phyloP scores from a whole-genome alignment of 257 asterid genomes.

The Anisodus tanguticus region DNA sequence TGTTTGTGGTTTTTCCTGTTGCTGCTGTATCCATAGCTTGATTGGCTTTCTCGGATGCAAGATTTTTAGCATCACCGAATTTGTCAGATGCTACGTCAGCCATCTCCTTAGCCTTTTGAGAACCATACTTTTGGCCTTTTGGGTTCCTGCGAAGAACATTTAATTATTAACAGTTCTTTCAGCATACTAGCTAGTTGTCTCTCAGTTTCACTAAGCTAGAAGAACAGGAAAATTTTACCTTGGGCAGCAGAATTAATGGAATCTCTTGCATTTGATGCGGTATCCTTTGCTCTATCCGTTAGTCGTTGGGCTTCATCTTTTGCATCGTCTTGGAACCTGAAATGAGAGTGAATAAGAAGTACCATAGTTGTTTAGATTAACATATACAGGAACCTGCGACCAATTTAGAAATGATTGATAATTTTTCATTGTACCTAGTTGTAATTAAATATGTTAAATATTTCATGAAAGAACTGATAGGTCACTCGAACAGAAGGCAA shows the following conservation, averaged over 20 bases:
- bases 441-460: neutral
- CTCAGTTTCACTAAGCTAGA: neutral
- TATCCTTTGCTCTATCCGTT: conserved; percentile 44
- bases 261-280: conserved; percentile 53
- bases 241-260: conserved; percentile 51
- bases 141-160: conserved; percentile 45
- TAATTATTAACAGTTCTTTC: neutral
- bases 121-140: conserved; percentile 53
- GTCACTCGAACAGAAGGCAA: neutral
- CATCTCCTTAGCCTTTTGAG: conserved; percentile 49
- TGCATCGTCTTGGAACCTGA: conserved; percentile 34
- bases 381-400: neutral
- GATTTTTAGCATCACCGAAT: conserved; percentile 38
- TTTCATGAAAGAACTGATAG: neutral
- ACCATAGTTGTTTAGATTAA: neutral
- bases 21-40: conserved; percentile 41
- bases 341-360: neutral
- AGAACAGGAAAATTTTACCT: conserved; percentile 36
- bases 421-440: neutral
- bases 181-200: no score
- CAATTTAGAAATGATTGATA: neutral
- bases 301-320: conserved; percentile 42
- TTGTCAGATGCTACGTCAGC: conserved; percentile 37
- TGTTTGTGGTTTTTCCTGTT: conserved; percentile 21
- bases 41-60: conserved; percentile 43